These are phyloP conservation scores for Podaxis sp. DNA, from an alignment of 768 basidiomycete genomes.

Conservation along the genomic window DNA sequence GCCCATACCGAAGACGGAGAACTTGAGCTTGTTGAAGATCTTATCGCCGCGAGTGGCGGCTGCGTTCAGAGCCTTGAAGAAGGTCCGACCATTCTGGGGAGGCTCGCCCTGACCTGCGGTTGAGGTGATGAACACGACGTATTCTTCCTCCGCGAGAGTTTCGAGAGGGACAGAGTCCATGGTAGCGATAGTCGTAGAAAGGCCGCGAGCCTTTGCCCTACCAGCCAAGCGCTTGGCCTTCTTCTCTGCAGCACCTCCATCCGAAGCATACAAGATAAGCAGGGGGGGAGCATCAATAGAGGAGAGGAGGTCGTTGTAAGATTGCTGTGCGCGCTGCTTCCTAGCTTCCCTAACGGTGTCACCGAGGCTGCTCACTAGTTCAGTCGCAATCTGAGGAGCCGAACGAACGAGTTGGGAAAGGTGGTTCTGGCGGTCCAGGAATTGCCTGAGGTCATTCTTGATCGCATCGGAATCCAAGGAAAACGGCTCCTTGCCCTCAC, in stretches of 20 bases:
- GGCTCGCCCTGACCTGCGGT: constrained; percentile 97
- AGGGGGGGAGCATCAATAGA: constrained; percentile 88
- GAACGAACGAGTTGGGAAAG: constrained; percentile 87
- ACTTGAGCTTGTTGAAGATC: constrained; percentile 61
- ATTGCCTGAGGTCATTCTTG: constrained; percentile 89
- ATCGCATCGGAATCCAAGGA: constrained; percentile 88
- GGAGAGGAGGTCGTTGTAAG: constrained; percentile 79
- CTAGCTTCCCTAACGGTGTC: constrained; percentile 81
- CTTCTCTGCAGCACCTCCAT: constrained; percentile 96
- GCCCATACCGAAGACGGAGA: constrained; percentile 90
- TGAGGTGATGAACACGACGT: constrained; percentile 86
- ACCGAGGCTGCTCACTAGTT: constrained; percentile 81
- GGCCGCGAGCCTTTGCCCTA: constrained; percentile 80
- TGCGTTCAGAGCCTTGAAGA: constrained; percentile 82
- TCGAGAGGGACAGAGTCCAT: constrained; percentile 81
- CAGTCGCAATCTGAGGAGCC: constrained; percentile 73
- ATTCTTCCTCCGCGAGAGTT: constrained; percentile 65
- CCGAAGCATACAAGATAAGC: constrained; percentile 89
- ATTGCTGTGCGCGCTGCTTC: constrained; percentile 72
- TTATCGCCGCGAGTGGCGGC: constrained; percentile 54
- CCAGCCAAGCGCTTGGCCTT: constrained; percentile 82
- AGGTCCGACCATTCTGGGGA: constrained; percentile 90
- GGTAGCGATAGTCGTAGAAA: constrained; percentile 69
- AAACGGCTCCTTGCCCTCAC: constrained; percentile 76
- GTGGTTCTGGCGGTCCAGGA: constrained; percentile 96